Base-by-base conservation (phyloP, 2,329 filamentous ascomycete genomes). In the Penicillium sclerotiorum region DNA sequence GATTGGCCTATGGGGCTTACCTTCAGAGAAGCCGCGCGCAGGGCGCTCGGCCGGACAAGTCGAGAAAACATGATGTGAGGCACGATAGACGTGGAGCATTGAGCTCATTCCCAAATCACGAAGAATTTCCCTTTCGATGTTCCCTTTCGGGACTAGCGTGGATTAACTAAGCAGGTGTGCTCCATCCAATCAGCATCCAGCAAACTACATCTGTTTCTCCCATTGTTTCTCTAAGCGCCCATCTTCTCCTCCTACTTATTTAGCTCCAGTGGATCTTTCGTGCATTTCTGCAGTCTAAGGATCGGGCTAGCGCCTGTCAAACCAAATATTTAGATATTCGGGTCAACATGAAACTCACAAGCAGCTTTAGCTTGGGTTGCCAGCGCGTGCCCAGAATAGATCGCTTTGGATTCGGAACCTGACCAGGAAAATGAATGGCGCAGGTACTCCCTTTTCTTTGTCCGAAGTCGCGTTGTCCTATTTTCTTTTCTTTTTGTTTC, bases 31-130 rank as follows among this genome's bases (percentile, higher is more conserved):
- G 71, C 67, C 42, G 71, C 68, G 58, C 73, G 73, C 68, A 76
- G 68, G 56, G 68, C 65, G 55, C 66, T 62, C 70, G 73, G 73
- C 72, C 74, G 67, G 61, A 67, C 57, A 52, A 72, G 56, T 61
- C 68, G 66, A 63, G 70, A 68, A 60, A 75, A 65, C 69, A 76
- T 74, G 63, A 68, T 72, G 67, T 60, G 44, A 47, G 33, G 38
- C 37, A 43, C 47, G 52, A 45, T 42, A 50, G 55, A 52, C 56
- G 52, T 53, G 43, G 48, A 44, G 46, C 41, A 53, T 55, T 30
- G 52, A 56, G 45, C 57, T 28, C 25, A 56, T 52, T 48, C 52
- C 53, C 49, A 44, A 55, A 55, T 46, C 52, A 57, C 63, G 62
- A 65, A 71, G 66, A 69, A 70, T 66, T 72, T 71, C 67, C 62